Conservation (phyloP, 2,329 filamentous ascomycete genomes). For the Phyllosticta capitalensis region DNA sequence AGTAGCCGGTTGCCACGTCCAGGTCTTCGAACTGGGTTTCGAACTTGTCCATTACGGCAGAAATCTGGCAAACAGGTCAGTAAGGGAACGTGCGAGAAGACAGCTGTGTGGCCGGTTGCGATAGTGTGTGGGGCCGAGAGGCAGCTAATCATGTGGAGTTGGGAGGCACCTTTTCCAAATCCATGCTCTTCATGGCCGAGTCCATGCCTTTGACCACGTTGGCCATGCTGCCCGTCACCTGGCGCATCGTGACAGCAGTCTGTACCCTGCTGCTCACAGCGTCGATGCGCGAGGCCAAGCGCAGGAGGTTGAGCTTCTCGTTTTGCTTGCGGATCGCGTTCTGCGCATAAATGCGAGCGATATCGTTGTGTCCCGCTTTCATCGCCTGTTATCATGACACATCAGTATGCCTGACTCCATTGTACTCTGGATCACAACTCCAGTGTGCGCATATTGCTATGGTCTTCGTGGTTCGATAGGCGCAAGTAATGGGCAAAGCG, state of each 20-base stretch:
- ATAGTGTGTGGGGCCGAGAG: background rate
- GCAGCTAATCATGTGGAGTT: background rate
- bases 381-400: conserved; percentile 40
- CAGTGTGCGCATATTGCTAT: background rate
- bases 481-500: background rate
- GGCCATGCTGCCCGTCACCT: conserved; percentile 52
- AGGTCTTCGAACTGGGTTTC: conserved; percentile 47
- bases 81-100: background rate
- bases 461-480: background rate
- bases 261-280: conserved; percentile 51
- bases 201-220: conserved; percentile 55
- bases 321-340: conserved; percentile 56
- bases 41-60: conserved; percentile 57
- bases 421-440: background rate
- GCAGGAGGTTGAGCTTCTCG: conserved; percentile 50
- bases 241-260: conserved; percentile 53
- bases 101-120: background rate
- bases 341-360: conserved; percentile 54
- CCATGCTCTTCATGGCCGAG: conserved; percentile 54
- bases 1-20: conserved; percentile 53
- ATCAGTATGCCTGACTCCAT: background rate
- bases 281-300: conserved; percentile 49
- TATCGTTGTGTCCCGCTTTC: conserved; percentile 49
- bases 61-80: conserved; percentile 37
- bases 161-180: conserved; percentile 47